Conservation (phyloP, 768 basidiomycete genomes). For the Tylopilus sp. region DNA sequence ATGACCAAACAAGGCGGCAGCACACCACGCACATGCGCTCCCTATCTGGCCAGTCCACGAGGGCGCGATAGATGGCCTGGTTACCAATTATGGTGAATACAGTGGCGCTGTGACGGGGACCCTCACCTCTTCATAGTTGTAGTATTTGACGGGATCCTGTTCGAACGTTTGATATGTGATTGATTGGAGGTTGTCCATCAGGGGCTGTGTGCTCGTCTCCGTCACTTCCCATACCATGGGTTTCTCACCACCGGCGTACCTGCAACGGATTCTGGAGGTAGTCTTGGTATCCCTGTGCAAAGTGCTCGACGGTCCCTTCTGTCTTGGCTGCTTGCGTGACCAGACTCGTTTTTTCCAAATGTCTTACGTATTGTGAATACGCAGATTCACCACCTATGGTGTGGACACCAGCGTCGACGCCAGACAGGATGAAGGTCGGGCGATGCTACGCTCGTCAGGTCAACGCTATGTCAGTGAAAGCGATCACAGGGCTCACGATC, state of each 20-base stretch:
- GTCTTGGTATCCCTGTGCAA: slow-evolving; percentile 91
- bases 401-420: slow-evolving; percentile 63
- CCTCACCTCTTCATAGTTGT: slow-evolving; percentile 86
- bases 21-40: slow-evolving; percentile 55
- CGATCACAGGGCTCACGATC: slow-evolving; percentile 52
- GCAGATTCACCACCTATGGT: slow-evolving; percentile 77
- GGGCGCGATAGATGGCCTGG: slow-evolving; percentile 77
- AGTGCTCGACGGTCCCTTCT: slow-evolving; percentile 80
- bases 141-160: slow-evolving; percentile 95
- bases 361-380: slow-evolving; percentile 85
- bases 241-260: slow-evolving; percentile 38
- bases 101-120: slow-evolving; percentile 5
- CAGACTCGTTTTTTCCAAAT: slow-evolving; percentile 77
- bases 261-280: slow-evolving; percentile 94
- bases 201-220: slow-evolving; percentile 50
- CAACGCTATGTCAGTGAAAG: slow-evolving; percentile 15
- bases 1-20: slow-evolving; percentile 15
- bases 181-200: slow-evolving; percentile 97
- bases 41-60: slow-evolving; percentile 64
- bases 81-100: slow-evolving; percentile 9
- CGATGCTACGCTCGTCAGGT: slow-evolving; percentile 55
- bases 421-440: slow-evolving; percentile 81
- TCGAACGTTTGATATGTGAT: slow-evolving; percentile 98
- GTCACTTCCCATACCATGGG: slow-evolving; percentile 6
- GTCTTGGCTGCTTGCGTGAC: slow-evolving; percentile 59